Conservation (phyloP, 768 basidiomycete genomes). For the Lentinula boryana region DNA sequence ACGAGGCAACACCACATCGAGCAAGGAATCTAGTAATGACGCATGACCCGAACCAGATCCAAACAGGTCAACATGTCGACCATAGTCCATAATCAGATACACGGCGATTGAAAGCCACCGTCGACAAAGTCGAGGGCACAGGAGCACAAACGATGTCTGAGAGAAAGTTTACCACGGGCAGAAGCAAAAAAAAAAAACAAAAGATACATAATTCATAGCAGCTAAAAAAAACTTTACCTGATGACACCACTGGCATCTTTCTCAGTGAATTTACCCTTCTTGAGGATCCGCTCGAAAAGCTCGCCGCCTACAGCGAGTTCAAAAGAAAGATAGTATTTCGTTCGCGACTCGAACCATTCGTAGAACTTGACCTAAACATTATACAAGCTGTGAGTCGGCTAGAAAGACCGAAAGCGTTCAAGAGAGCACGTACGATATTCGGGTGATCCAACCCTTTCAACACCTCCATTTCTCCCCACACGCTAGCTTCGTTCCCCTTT, state of each 20-base stretch:
- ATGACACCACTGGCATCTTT: constrained; percentile 79
- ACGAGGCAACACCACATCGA: too few relatives aligned
- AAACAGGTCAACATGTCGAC: too few relatives aligned
- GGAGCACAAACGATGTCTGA: too few relatives aligned
- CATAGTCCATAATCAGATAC: too few relatives aligned
- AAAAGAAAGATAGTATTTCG: constrained; percentile 94
- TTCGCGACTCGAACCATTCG: constrained; percentile 92
- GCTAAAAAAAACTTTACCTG: constrained; percentile 34
- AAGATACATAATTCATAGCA: not conserved
- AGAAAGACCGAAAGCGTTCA: not conserved
- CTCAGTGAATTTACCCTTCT: constrained; percentile 90
- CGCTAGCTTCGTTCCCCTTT: constrained; percentile 81
- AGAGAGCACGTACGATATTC: constrained; percentile 44
- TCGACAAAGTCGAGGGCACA: too few relatives aligned
- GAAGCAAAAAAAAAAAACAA: not conserved
- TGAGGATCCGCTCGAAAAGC: constrained; percentile 82
- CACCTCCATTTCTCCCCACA: constrained; percentile 94
- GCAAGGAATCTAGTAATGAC: too few relatives aligned
- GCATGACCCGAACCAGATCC: too few relatives aligned
- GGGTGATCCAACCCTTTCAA: constrained; percentile 85
- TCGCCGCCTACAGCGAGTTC: constrained; percentile 94
- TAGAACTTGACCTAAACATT: constrained; percentile 79
- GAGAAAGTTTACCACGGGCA: too few relatives aligned
- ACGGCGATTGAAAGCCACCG: too few relatives aligned
- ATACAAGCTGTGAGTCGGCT: not conserved